phyloP scores from a whole-genome alignment of 129 eudicot genomes.

The Mikania micrantha region DNA sequence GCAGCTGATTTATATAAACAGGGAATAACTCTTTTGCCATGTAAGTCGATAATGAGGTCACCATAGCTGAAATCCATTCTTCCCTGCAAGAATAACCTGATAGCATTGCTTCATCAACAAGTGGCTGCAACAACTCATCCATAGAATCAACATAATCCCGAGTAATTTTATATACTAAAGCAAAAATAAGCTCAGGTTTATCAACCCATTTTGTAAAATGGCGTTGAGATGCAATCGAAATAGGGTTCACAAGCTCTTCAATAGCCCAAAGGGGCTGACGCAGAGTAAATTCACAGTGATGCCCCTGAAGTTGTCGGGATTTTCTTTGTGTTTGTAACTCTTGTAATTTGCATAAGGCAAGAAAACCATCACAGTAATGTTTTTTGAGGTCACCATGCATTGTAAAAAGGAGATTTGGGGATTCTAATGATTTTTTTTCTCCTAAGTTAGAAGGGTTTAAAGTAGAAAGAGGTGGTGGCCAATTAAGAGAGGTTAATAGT shows the following conservation, averaged over 20 bases:
- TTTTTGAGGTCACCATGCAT: conserved; percentile 69
- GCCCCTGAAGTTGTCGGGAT: conserved; percentile 81
- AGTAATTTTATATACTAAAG: conserved; percentile 68
- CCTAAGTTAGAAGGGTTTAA: conserved; percentile 44
- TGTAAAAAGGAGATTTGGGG: conserved; percentile 66
- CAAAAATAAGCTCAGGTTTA: conserved; percentile 83
- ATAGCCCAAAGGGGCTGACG: conserved; percentile 89
- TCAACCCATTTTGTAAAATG: conserved; percentile 82
- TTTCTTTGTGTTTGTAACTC: conserved; percentile 80
- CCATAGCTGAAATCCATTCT: conserved; percentile 97
- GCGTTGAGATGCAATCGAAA: conserved; percentile 73
- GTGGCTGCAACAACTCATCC: conserved; percentile 93
- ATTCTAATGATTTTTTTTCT: conserved; percentile 32
- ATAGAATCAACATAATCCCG: conserved; percentile 81
- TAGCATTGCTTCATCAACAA: conserved; percentile 88
- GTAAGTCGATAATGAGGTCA: conserved; percentile 67
- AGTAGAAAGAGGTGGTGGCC: conserved; percentile 88
- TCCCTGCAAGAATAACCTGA: conserved; percentile 92
- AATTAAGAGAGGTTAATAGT: conserved; percentile 71
- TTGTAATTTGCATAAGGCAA: conserved; percentile 77
- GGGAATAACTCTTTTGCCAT: conserved; percentile 86
- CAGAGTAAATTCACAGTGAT: conserved; percentile 37
- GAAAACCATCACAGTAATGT: conserved; percentile 77
- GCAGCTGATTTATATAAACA: conserved; percentile 39
- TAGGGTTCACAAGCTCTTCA: conserved; percentile 96